Percentiles rank a stretch among this genome's conserved stretches.
Conservation (phyloP, 108 stramenopile species). For the Mediolabrus comicus region DNA sequence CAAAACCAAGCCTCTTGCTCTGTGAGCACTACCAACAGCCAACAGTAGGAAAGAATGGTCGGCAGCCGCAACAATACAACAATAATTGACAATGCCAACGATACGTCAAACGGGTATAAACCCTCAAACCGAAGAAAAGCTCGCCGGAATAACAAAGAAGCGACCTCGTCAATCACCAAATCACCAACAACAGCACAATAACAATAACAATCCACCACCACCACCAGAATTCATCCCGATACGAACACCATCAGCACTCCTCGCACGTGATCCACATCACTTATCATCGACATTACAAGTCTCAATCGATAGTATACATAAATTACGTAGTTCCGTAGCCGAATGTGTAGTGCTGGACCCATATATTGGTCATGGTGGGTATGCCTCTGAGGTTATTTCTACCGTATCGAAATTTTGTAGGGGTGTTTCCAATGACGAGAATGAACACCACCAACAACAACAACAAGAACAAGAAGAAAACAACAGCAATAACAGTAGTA, state of each 20-base stretch:
- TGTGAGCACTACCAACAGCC: too few relatives aligned
- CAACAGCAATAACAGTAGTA: neutral
- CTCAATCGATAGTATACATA: conserved; percentile 4
- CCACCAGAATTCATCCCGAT: conserved; percentile 19
- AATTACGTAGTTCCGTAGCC: conserved; percentile 22
- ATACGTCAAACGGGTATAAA: conserved; percentile 18
- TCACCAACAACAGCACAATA: neutral
- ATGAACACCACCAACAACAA: neutral
- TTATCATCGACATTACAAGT: conserved; percentile 8
- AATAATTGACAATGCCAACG: conserved; percentile 41
- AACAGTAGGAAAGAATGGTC: too few relatives aligned
- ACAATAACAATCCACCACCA: neutral
- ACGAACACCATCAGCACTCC: conserved; percentile 42
- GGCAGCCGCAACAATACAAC: too few relatives aligned
- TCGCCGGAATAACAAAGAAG: conserved; percentile 7
- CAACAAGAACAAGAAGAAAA: neutral
- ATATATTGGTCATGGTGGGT: conserved; percentile 14
- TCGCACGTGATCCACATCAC: conserved; percentile 33
- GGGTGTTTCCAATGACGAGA: too few relatives aligned
- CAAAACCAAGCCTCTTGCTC: too few relatives aligned
- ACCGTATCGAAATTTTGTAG: conserved; percentile 11
- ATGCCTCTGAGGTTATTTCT: conserved; percentile 3
- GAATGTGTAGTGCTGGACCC: conserved; percentile 19
- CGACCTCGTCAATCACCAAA: neutral
- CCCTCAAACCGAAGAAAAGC: conserved; percentile 5